Conservation (phyloP, 176 grass and related monocot genomes). For the Carex scoparia region DNA sequence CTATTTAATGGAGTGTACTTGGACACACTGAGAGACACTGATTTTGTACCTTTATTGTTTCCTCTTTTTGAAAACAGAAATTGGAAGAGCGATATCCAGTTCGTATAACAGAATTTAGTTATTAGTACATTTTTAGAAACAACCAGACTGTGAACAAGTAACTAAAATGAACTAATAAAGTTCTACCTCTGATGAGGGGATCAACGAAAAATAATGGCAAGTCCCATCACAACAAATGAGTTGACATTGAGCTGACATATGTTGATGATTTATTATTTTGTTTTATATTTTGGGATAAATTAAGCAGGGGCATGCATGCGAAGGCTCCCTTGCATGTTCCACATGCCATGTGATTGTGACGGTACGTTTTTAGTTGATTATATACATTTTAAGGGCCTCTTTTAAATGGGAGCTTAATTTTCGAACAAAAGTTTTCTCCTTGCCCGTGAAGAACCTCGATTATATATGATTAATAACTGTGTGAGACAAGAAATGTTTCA, state of each 20-base stretch:
- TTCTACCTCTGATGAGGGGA: not conserved
- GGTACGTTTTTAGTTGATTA: conserved; percentile 40
- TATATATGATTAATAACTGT: not conserved
- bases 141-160: not conserved
- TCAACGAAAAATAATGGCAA: not conserved
- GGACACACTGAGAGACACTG: not conserved
- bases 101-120: not conserved
- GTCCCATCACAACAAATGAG: not conserved
- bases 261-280: not conserved
- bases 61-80: not conserved
- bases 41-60: not conserved
- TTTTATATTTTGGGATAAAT: conserved; percentile 22
- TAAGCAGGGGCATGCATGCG: conserved; percentile 94
- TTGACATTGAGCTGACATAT: not conserved
- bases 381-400: not conserved
- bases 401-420: not conserved
- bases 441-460: not conserved
- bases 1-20: not conserved
- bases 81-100: not conserved
- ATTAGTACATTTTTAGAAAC: too few species aligned
- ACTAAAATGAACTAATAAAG: not conserved
- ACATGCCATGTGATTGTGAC: conserved; percentile 95
- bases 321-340: conserved; percentile 88
- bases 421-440: not conserved
- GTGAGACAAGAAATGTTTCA: not conserved